Evolutionary conservation across 1,284 basidiomycete species (phyloP), one percentile per base, ranked within the genome.

Genomic region (Rhodotorula glutinis): DNA sequence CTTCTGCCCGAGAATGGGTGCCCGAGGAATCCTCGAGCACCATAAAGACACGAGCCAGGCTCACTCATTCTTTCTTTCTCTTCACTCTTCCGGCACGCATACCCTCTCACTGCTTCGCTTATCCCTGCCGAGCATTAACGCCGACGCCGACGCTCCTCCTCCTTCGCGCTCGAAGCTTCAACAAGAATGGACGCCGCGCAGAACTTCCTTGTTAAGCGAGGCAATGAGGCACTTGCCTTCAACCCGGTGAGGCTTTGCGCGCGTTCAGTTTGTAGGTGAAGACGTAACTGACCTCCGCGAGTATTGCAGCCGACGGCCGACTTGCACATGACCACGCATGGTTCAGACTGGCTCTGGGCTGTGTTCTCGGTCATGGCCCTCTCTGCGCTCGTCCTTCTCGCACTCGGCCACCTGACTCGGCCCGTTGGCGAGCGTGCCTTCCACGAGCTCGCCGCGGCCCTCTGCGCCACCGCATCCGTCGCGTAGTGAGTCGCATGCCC

Each of bases 291-390:
- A n/a, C n/a, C n/a, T n/a, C n/a, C n/a, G n/a, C n/a, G n/a, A n/a
- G 16, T 4, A 4, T 13, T 5, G 3, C 33, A 58, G 46, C 30
- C 33, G 0, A 33, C n/a, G 11, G 61, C 80, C 57, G 75, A 78
- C 57, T 71, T 75, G 56, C 80, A 83, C 73, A 79, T 83, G 73
- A 79, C 79, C 49, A 75, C 75, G 0, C 43, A 53, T 17, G 67
- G 60, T 9, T 82, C 83, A 1, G 80, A 85, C 76, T 87, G 82
- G 81, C 79, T 79, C 8, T 79, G 78, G 78, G 74, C 75, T 23
- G 73, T 77, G 61, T 79, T 79, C 62, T 66, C 75, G 17, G 63
- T 78, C 58, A 78, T 79, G 77, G 67, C 72, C 52, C n/a, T 67
- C 14, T 70, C 72, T 27, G 75, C 74, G 46, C 60, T 79, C 41